These are phyloP conservation scores for Leishmania tarentolae DNA, from an alignment of 208 protist genomes.

Conservation along the genomic window DNA sequence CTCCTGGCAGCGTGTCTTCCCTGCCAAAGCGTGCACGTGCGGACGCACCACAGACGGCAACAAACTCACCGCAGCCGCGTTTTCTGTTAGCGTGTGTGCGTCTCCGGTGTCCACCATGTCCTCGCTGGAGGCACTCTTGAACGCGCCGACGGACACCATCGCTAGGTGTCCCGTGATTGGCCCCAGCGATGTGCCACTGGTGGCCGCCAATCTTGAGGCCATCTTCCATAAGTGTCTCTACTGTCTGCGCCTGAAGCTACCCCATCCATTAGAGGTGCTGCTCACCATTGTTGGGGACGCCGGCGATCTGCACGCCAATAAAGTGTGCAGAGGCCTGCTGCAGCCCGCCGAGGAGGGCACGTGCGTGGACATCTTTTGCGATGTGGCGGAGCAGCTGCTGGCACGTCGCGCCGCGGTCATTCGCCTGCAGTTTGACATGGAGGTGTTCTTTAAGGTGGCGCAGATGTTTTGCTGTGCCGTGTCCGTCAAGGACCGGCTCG, in stretches of 20 bases:
- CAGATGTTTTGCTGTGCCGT: slow-evolving; percentile 53
- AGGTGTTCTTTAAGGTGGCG: slow-evolving; percentile 66
- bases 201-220: slow-evolving; percentile 47
- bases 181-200: slow-evolving; percentile 35
- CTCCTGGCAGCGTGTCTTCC: background rate
- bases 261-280: slow-evolving; percentile 54
- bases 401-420: slow-evolving; percentile 34
- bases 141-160: slow-evolving; percentile 52
- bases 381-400: slow-evolving; percentile 48
- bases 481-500: slow-evolving; percentile 62
- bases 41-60: background rate
- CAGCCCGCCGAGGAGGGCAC: slow-evolving; percentile 42
- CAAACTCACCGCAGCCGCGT: no score
- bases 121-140: slow-evolving; percentile 47
- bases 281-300: slow-evolving; percentile 49
- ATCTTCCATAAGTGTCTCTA: slow-evolving; percentile 77
- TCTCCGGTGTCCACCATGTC: slow-evolving; percentile 32
- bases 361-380: slow-evolving; percentile 45
- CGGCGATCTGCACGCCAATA: slow-evolving; percentile 27
- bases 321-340: slow-evolving; percentile 37
- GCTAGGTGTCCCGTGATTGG: slow-evolving; percentile 32
- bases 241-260: slow-evolving; percentile 46
- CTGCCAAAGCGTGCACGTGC: background rate
- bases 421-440: slow-evolving; percentile 56
- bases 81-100: background rate